Evolutionary conservation across 768 basidiomycete species (phyloP).

Genomic region (Boletus barrowsii): DNA sequence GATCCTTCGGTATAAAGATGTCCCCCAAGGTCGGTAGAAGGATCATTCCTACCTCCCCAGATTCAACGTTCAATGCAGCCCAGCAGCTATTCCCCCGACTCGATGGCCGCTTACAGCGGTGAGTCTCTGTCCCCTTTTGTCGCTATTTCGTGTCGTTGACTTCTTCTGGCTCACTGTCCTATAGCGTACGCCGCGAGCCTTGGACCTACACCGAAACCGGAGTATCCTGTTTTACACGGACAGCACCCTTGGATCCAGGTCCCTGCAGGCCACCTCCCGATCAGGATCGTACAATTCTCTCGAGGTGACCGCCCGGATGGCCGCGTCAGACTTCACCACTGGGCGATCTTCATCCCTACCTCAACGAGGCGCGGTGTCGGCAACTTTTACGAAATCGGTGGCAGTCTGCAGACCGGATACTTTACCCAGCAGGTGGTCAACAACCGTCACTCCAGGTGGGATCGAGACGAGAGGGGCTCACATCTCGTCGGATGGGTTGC

Average conservation of each 20-base stretch:
- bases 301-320: constrained; percentile 2
- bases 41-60: neutral
- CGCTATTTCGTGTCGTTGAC: neutral
- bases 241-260: constrained; percentile 3
- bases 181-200: constrained; percentile 11
- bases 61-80: neutral
- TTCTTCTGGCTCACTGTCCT: neutral
- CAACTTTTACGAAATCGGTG: constrained; percentile 19
- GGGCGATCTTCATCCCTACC: constrained; percentile 25
- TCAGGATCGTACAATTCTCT: constrained; percentile 14
- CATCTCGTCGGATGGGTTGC: constrained; percentile 15
- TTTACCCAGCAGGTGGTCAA: constrained; percentile 13
- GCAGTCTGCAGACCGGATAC: constrained; percentile 11
- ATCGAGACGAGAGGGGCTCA: constrained; percentile 6
- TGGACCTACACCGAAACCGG: neutral
- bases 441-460: constrained; percentile 14
- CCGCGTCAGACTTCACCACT: constrained; percentile 2
- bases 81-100: constrained; percentile 5
- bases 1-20: constrained; percentile 5
- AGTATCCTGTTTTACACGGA: constrained; percentile 10
- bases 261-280: constrained; percentile 13
- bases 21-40: neutral
- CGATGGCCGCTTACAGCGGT: constrained; percentile 7
- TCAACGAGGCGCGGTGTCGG: constrained; percentile 16
- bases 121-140: neutral